Base-by-base conservation (phyloP, 495 filamentous ascomycete species). In the Symbiotaphrina buchneri region DNA sequence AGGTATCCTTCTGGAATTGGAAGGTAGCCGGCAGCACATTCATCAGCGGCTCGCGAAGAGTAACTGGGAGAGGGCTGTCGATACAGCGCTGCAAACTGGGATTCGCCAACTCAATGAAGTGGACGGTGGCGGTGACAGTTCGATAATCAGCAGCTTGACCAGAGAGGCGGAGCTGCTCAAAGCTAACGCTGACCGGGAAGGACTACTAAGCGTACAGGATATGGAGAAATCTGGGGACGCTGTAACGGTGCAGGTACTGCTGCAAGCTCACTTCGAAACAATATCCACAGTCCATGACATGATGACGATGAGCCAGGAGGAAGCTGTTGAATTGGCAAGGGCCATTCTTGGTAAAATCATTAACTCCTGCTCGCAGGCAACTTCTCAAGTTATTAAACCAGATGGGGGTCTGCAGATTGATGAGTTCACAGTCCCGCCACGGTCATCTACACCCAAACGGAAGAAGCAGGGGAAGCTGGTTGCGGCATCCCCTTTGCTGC, bases 251-350 rank as follows among this genome's bases (percentile, higher is more conserved):
- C 83, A 93, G 48, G 61, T 75, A 4, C 64, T 95, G 25, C 63
- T 94, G 5, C 70, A 72, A 29, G 79, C 85, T 16, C 85, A 95
- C 43, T 87, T 95, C 42, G 85, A 95, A 45, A 78, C 80, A 2
- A 68, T 94, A 31, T 59, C 73, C 13, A 74, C 78, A 1, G 62
- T 99, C 34, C 68, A 73, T 34, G 74, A 75, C 35, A 74, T 90
- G 22, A 62, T 87, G 41, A 56, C 64, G 18, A 74, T 94, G 64
- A 70, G 55, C 40, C 81, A 87, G 51, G 65, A 65, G 40, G 77
- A 92, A 33, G 84, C 84, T 4, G 59, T 93, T 18, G 55, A 73
- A 27, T 70, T 73, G 37, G 90, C 84, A 18, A 79, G 74, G 42
- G 59, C 47, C n/a, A 69, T 84, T 31, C 71, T 99, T 7, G 55